phyloP scores from a whole-genome alignment of 805 yeast genomes.

The Lachancea thermotolerans region DNA sequence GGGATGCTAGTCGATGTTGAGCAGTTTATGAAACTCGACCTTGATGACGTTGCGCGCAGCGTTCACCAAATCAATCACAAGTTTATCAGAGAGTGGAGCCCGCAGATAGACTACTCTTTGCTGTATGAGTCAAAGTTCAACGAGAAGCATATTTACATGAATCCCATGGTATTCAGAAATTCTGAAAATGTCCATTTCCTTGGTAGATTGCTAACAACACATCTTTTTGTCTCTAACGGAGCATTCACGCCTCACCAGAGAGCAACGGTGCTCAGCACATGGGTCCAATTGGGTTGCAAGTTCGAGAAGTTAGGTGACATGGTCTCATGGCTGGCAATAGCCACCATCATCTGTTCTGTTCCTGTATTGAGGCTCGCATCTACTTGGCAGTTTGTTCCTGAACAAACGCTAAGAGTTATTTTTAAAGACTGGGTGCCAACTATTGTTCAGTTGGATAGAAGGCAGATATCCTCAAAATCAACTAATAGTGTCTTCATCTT shows the following conservation, averaged over 20 bases:
- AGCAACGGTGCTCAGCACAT: slow-evolving; percentile 63
- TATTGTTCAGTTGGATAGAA: slow-evolving; percentile 76
- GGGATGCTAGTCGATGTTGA: slow-evolving; percentile 31
- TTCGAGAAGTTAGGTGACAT: slow-evolving; percentile 81
- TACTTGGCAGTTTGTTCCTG: slow-evolving; percentile 70
- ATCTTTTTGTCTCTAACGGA: slow-evolving; percentile 46
- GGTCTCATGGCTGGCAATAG: slow-evolving; percentile 91
- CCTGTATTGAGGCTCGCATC: slow-evolving; percentile 68
- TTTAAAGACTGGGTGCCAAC: slow-evolving; percentile 90
- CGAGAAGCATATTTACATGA: slow-evolving; percentile 36
- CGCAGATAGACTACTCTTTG: slow-evolving; percentile 69
- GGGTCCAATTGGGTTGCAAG: slow-evolving; percentile 78
- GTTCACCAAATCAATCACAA: slow-evolving; percentile 61
- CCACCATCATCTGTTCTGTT: slow-evolving; percentile 72
- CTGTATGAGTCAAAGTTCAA: slow-evolving; percentile 44
- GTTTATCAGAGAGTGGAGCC: slow-evolving; percentile 68
- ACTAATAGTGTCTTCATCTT: slow-evolving; percentile 54
- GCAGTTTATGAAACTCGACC: slow-evolving; percentile 48
- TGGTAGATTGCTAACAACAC: slow-evolving; percentile 62
- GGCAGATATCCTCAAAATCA: slow-evolving; percentile 53
- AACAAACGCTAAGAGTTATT: slow-evolving; percentile 50
- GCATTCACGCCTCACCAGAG: slow-evolving; percentile 32
- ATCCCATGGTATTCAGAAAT: slow-evolving; percentile 74
- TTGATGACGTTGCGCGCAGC: slow-evolving; percentile 51
- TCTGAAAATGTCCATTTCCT: slow-evolving; percentile 65